These are phyloP conservation scores for Aspergillaceae sp. DNA, from an alignment of 2,329 filamentous ascomycete species.

Conservation along the genomic window DNA sequence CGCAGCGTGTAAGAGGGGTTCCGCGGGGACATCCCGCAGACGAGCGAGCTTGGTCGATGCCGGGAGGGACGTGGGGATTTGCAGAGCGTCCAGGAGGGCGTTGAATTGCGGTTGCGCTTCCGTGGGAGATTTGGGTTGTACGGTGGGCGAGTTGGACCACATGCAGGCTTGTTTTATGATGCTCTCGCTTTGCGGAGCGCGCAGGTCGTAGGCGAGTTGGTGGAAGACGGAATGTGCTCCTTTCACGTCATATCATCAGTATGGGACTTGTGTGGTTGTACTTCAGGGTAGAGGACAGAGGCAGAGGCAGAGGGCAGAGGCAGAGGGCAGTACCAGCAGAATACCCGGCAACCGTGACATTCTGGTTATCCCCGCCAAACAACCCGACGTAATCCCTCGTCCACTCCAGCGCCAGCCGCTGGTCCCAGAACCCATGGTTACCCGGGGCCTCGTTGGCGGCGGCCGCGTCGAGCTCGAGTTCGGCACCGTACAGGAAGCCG, in stretches of 20 bases:
- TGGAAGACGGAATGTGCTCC: slow-evolving; percentile 49
- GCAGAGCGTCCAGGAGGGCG: slow-evolving; percentile 38
- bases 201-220: slow-evolving; percentile 50
- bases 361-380: slow-evolving; percentile 44
- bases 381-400: slow-evolving; percentile 42
- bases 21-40: slow-evolving; percentile 34
- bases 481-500: slow-evolving; percentile 46
- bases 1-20: slow-evolving; percentile 36
- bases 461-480: slow-evolving; percentile 38
- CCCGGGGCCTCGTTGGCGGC: slow-evolving; percentile 30
- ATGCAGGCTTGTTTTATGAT: slow-evolving; percentile 47
- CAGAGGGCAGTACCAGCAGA: slow-evolving; percentile 38
- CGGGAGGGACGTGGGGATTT: slow-evolving; percentile 35
- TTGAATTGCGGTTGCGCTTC: slow-evolving; percentile 47
- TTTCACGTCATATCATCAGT: slow-evolving; percentile 4
- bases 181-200: slow-evolving; percentile 31
- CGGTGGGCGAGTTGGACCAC: slow-evolving; percentile 45
- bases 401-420: slow-evolving; percentile 49
- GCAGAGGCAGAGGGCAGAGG: background rate
- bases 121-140: slow-evolving; percentile 43
- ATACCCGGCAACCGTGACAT: slow-evolving; percentile 49
- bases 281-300: too few species aligned
- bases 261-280: too few species aligned
- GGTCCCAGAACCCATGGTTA: slow-evolving; percentile 52
- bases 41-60: slow-evolving; percentile 38